Evolutionary conservation across 768 basidiomycete genomes (phyloP), one percentile per base, ranked within the genome.

Genomic region (Kwoniella dendrophila): DNA sequence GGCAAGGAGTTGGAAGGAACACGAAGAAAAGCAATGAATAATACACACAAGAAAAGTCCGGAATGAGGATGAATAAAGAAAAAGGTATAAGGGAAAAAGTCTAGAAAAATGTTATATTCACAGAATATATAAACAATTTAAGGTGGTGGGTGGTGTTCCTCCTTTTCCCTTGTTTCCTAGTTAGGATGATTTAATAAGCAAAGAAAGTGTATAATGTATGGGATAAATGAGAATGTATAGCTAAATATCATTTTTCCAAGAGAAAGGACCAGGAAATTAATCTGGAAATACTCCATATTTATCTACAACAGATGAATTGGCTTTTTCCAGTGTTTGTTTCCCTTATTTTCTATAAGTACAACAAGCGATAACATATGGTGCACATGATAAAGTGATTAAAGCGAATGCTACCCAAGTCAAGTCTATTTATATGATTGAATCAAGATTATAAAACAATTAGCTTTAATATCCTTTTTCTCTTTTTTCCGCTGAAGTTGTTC

Each of bases 341-440:
- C 7, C 20, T 20, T 53, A 64, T 55, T 68, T 67, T 43, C 67
- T 59, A 66, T 71, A 78, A 24, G 77, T 77, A 36, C 64, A 71
- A 62, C 71, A 75, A 12, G 77, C 72, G 33, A 77, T 64, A 6
- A 71, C 67, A 70, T 78, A 78, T 20, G 77, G 77, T 22, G 67
- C 32, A 47, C 71, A 61, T 10, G 75, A 67, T 16, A 78, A 62
- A 4, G 71, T 67, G 56, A 68, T 62, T 29, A 73, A 55, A 14
- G 65, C 77, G 62, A 78, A 78, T 22, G 75, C 66, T 30, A 76
- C 74, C 77, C 77, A 78, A 18, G 69, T 73, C 26, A 78, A 63
- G 66, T 78, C 77, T 76, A 59, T 14, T 2, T n/a, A n/a, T n/a
- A n/a, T n/a, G n/a, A 12, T 33, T 26, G 4, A 7, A 30, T 22